These are phyloP conservation scores for Cladosporium sp. DNA, from an alignment of 2,329 filamentous ascomycete species.

Conservation along the genomic window DNA sequence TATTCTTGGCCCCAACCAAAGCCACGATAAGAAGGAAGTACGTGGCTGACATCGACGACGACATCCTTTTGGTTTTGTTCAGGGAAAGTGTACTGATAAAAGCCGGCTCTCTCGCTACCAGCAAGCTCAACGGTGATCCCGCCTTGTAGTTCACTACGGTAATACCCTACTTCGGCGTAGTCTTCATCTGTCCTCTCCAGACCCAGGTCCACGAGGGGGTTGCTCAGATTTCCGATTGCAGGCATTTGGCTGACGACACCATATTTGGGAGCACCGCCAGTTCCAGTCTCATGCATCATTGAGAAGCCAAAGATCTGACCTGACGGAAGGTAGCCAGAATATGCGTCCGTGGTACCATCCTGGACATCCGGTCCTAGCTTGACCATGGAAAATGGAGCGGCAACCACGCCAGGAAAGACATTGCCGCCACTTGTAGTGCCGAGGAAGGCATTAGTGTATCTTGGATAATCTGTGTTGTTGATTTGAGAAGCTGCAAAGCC, in stretches of 20 bases:
- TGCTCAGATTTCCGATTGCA: constrained; percentile 19
- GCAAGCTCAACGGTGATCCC: constrained; percentile 56
- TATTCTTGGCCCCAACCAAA: constrained; percentile 53
- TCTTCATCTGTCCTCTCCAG: constrained; percentile 33
- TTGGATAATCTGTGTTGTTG: constrained; percentile 1
- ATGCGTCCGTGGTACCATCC: constrained; percentile 30
- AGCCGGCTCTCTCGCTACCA: constrained; percentile 56
- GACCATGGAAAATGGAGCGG: constrained; percentile 37
- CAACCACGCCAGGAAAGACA: constrained; percentile 37
- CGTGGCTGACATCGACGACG: constrained; percentile 62
- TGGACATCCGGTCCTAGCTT: constrained; percentile 38
- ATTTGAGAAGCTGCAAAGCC: not conserved
- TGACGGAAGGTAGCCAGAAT: constrained; percentile 37
- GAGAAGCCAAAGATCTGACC: constrained; percentile 26
- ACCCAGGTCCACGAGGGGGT: constrained; percentile 20
- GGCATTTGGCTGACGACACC: constrained; percentile 56
- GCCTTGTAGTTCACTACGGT: constrained; percentile 52
- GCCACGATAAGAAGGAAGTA: constrained; percentile 52
- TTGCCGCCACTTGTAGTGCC: constrained; percentile 41
- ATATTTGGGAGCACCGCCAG: constrained; percentile 66
- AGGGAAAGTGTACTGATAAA: constrained; percentile 59
- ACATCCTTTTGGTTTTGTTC: constrained; percentile 41
- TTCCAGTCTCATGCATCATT: constrained; percentile 53
- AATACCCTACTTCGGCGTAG: constrained; percentile 56
- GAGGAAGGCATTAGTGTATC: constrained; percentile 20